These are phyloP conservation scores for Fagopyrum tataricum DNA, from an alignment of 148 eudicot genomes.

Conservation along the genomic window DNA sequence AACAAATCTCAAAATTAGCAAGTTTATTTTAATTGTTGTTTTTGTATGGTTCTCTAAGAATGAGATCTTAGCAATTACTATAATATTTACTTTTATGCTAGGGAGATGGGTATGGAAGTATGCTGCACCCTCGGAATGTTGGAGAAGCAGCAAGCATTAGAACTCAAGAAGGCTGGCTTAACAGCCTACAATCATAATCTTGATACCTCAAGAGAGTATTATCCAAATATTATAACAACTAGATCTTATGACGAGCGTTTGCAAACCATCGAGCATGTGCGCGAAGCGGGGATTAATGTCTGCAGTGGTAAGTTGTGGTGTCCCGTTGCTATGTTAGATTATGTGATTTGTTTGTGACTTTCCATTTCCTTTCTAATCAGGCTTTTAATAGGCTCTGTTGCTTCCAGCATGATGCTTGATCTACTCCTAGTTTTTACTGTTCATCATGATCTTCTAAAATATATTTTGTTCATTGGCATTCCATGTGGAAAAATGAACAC, in stretches of 20 bases:
- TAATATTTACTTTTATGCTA: constrained; percentile 19
- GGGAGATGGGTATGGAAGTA: constrained; percentile 99
- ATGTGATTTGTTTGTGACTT: neutral
- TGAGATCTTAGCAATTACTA: neutral
- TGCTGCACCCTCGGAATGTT: constrained; percentile 99
- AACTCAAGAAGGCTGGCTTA: constrained; percentile 89
- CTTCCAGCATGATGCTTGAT: neutral
- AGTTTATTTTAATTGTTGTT: neutral
- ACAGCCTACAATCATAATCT: constrained; percentile 98
- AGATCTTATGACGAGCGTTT: constrained; percentile 90
- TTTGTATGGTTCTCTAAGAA: neutral
- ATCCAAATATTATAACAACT: constrained; percentile 88
- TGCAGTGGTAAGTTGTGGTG: constrained; percentile 65
- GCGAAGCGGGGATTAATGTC: constrained; percentile 95
- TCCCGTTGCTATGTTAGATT: neutral
- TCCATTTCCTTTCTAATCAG: neutral
- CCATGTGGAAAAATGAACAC: too few species aligned
- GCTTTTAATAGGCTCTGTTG: neutral
- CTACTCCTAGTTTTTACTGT: neutral
- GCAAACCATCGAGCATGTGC: constrained; percentile 79
- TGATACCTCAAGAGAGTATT: constrained; percentile 95
- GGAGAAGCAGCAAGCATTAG: constrained; percentile 94
- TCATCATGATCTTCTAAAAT: neutral
- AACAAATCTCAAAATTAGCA: neutral
- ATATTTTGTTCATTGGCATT: neutral